These are phyloP conservation scores for Osmanthus fragrans DNA, from an alignment of 257 asterid species.

Conservation along the genomic window DNA sequence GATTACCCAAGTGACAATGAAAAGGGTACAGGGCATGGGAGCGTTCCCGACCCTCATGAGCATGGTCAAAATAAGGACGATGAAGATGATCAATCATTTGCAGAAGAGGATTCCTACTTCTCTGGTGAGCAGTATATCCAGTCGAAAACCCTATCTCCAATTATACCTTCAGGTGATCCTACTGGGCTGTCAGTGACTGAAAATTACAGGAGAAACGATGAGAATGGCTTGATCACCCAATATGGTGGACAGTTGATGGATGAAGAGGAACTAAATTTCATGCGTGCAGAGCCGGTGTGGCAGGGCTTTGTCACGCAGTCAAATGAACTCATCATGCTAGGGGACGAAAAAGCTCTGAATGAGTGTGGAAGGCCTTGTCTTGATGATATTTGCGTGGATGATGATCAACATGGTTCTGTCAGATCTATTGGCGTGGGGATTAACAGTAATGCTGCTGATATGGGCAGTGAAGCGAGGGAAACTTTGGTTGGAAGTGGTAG, in stretches of 20 bases:
- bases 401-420: constrained; percentile 92
- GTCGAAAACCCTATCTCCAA: constrained; percentile 59
- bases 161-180: constrained; percentile 54
- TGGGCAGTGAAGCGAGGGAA: constrained; percentile 86
- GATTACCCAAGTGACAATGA: constrained; percentile 98
- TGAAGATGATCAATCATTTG: constrained; percentile 86
- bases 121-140: constrained; percentile 77
- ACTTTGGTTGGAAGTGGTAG: constrained; percentile 91
- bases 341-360: constrained; percentile 52
- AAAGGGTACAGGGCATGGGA: constrained; percentile 80
- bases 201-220: constrained; percentile 44
- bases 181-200: constrained; percentile 47
- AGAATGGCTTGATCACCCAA: constrained; percentile 57
- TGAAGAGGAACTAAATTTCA: constrained; percentile 78
- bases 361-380: constrained; percentile 62
- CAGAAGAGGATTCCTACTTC: constrained; percentile 88
- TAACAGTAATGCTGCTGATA: constrained; percentile 87
- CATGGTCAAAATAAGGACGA: constrained; percentile 64
- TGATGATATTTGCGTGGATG: constrained; percentile 78
- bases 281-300: constrained; percentile 91
- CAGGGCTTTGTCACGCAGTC: constrained; percentile 84
- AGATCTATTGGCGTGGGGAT: constrained; percentile 98
- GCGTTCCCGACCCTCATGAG: constrained; percentile 80
- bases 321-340: constrained; percentile 71
- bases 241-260: constrained; percentile 94